Percentiles rank a stretch among this genome's conserved stretches.
phyloP scores from a whole-genome alignment of 106 monocot genomes.

The Posidonia australis region DNA sequence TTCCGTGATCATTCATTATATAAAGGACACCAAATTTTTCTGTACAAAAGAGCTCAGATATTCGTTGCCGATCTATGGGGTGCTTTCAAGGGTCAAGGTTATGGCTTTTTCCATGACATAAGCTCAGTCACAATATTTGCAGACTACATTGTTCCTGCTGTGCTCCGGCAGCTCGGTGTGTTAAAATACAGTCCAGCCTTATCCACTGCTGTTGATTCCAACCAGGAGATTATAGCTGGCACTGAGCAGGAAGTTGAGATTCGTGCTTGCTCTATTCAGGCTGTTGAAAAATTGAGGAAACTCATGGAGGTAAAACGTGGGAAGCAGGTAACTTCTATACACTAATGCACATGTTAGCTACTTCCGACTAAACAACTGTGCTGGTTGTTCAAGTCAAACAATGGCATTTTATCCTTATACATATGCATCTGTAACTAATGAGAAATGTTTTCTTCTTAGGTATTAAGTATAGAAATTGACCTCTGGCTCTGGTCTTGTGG shows the following conservation, averaged over 20 bases:
- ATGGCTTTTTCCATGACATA: constrained; percentile 69
- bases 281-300: constrained; percentile 88
- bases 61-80: constrained; percentile 95
- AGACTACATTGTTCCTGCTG: constrained; percentile 96
- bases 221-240: constrained; percentile 63
- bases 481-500: constrained; percentile 95
- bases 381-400: no score
- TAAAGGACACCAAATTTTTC: constrained; percentile 82
- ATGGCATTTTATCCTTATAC: no score
- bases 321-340: constrained; percentile 44
- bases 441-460: constrained; percentile 27
- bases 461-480: constrained; percentile 83
- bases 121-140: constrained; percentile 88
- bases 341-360: not conserved
- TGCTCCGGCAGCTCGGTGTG: constrained; percentile 68
- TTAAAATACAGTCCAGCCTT: constrained; percentile 59
- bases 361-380: not conserved
- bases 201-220: constrained; percentile 42
- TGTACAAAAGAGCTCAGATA: constrained; percentile 94
- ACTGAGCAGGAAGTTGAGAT: constrained; percentile 91
- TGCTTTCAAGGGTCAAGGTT: constrained; percentile 87
- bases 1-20: constrained; percentile 94
- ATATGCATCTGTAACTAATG: not conserved
- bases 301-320: constrained; percentile 49
- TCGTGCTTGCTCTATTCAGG: constrained; percentile 80